Evolutionary conservation across 805 yeast genomes (phyloP).

Genomic region (Yarrowia sp.): DNA sequence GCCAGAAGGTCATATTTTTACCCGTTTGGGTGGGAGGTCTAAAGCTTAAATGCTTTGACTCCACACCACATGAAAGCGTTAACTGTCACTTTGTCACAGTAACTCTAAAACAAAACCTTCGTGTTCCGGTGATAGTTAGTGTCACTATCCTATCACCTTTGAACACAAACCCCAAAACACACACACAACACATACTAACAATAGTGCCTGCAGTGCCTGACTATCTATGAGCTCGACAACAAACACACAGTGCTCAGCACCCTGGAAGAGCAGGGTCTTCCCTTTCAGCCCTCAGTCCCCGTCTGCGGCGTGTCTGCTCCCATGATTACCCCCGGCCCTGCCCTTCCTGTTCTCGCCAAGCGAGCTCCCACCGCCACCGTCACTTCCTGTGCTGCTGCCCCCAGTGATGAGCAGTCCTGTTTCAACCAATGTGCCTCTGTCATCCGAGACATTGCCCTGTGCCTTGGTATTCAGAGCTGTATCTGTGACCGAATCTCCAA

Average conservation of each 20-base stretch:
- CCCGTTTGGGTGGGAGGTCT: background rate
- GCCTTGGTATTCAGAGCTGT: constrained; percentile 5
- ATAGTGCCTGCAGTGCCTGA: constrained; percentile 23
- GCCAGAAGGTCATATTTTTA: background rate
- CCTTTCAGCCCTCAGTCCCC: background rate
- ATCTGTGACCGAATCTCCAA: constrained; percentile 11
- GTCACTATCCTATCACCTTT: no score
- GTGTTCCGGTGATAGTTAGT: background rate
- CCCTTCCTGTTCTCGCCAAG: background rate
- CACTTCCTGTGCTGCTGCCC: constrained; percentile 1
- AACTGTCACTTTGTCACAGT: background rate
- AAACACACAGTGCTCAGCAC: background rate
- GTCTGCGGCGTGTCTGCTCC: constrained; percentile 5
- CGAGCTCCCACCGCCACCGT: constrained; percentile 13
- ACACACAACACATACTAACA: background rate
- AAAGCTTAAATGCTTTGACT: background rate
- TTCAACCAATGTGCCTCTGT: background rate
- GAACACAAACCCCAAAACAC: no score
- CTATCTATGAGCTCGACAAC: constrained; percentile 1
- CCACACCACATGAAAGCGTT: background rate
- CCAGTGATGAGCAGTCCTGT: constrained; percentile 1
- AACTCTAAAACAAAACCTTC: background rate
- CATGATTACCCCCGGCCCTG: constrained; percentile 23
- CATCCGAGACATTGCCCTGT: constrained; percentile 15
- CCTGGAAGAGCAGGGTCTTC: constrained; percentile 9